Base-by-base conservation (phyloP, 2,329 filamentous ascomycete genomes). In the Beauveria bassiana region DNA sequence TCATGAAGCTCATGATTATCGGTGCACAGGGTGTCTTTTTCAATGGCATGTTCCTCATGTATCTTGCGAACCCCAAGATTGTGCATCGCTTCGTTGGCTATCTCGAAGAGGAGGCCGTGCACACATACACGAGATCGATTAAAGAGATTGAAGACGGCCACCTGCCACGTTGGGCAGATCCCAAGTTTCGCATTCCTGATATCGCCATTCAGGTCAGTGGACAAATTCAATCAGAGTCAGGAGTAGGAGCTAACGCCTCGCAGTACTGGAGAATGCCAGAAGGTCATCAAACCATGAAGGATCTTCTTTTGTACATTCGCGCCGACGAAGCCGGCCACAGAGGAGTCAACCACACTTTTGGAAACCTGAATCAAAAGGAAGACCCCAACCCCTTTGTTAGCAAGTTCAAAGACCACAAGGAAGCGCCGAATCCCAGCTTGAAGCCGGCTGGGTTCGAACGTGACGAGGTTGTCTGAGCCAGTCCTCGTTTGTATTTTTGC, bases 1-100 rank as follows among this genome's bases (percentile, higher is more conserved):
- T 96, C 79, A 96, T 97, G 93, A 88, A 91, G 65, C 74, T 91
- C 61, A 90, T 96, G 86, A 91, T 98, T 61, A 83, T 98, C 45
- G 91, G 87, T 12, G 93, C 93, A 0, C 93, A 98, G 74, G 95
- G 93, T 45, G 90, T 98, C 68, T 98, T 96, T 81, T 97, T 96
- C 83, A 99, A 99, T 76, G 84, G 86, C 65, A 85, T 98, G 72
- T 98, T 99, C 81, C 63, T 96, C 64, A 83, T 88, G 52, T 98
- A 98, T 76, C 86, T 99, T 40, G 70, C 96, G 63, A 91, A 88
- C 1, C 93, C 95, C 7, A 86, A 87, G 64, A 93, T 91, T 65
- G 93, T 90, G 70, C 95, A 99, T 74, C 88, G 95, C 50, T 98
- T 99, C 74, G 93, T 98, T 59, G 95, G 93, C 1, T 98, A 98